Base-by-base conservation (phyloP, 352 stramenopile species). In the Thraustotheca clavata region DNA sequence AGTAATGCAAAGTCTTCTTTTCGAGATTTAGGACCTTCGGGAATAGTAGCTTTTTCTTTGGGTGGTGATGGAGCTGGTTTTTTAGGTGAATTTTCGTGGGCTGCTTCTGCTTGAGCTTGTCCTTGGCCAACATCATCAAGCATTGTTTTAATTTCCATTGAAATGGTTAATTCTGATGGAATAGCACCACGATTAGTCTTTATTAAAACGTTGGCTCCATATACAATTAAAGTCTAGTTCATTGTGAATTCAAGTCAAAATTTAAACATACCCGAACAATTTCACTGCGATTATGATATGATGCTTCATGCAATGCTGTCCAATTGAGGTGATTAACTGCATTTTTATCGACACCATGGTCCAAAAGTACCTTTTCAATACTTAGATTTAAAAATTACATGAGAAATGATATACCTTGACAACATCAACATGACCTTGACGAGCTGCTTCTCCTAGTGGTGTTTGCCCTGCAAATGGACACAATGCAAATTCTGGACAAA, bases 1-100 rank as follows among this genome's bases (percentile, higher is more conserved):
- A 93, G 72, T 8, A 93, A 60, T 31, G 76, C 74, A 50, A 90
- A 93, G 33, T 93, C 80, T 67, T 93, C 84, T 68, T 91, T 91
- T 16, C 82, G 77, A 9, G 79, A 87, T 24, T 91, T 54, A 22
- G 78, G 75, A 6, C 31, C 43, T 9, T 35, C 7, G 1, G 43
- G 43, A 24, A 52, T 31, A 18, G 11, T 57, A 5, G 32, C 35
- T 20, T 55, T 54, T 5, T 65, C 52, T 27, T 69, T 69, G 14
- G 62, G 33, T 11, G 29, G 34, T 62, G 5, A 12, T 47, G 1
- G 14, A 35, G 43, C 33, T 26, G 1, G 5, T 46, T 48, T 35
- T 20, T 49, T 52, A 54, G 26, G 34, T 12, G 48, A 31, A 55
- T 73, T 3, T 72, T 40, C 6, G 8, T n/a, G 22, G 43, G 33